Base-by-base conservation (phyloP, 2,329 filamentous ascomycete genomes). In the Colletotrichum sidae region DNA sequence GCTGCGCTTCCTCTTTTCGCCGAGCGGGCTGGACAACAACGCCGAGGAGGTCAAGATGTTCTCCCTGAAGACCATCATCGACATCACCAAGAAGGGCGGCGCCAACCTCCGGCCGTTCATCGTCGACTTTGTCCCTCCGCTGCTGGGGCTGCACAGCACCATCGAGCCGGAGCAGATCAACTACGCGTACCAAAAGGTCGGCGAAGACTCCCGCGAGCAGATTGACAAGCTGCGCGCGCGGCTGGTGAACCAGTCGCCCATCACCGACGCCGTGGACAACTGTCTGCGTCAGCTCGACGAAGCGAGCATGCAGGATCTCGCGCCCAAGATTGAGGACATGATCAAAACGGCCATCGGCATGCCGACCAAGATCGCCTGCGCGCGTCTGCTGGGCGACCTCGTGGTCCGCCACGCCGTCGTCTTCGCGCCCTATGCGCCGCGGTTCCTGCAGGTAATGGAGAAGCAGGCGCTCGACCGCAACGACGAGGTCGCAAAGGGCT, bases 361-460 rank as follows among this genome's bases (percentile, higher is more conserved):
- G 79, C 95, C 95, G 2, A 96, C 94, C 0, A 98, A 98, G 80
- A 91, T 98, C 52, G 96, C 94, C 42, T 96, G 94, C 72, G 92
- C 91, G 69, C 88, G 93, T 60, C 90, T 97, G 2, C 84, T 99
- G 38, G 91, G 92, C 8, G 94, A 93, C 1, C 84, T 99, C 8
- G 92, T 93, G 55, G 95, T 94, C 55, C 88, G 93, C 11, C 92
- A 95, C 69, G 88, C 87, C 41, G 85, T 90, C 42, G 82, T 94
- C 37, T 92, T 97, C 76, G 86, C 86, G 42, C 89, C 92, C 0
- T 89, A 94, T 72, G 90, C 92, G 11, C 88, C 92, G 68, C 83
- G 85, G 8, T 94, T 97, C 72, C 82, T 97, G 55, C 90, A 90
- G 69, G 76, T 94, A 9, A 85, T 97, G 68, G 88, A 93, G 72